Evolutionary conservation across 129 eudicot genomes (phyloP).

Genomic region (Chrysanthemum seticuspe): DNA sequence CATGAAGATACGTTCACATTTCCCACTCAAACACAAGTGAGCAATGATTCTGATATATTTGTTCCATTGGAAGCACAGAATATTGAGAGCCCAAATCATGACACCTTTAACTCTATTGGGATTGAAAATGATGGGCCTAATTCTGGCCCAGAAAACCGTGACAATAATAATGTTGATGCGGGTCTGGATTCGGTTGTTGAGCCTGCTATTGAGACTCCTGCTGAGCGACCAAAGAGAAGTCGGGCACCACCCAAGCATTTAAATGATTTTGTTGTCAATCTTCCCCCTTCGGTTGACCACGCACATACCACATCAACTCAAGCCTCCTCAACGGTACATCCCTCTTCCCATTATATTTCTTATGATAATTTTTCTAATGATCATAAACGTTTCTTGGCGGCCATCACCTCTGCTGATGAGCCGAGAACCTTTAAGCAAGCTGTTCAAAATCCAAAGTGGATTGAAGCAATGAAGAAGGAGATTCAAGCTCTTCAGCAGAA

Average conservation of each 20-base stretch:
- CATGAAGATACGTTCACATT: background rate
- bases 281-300: slow-evolving; percentile 14
- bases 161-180: too few species aligned
- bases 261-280: background rate
- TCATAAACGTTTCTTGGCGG: too few species aligned
- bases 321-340: too few species aligned
- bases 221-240: background rate
- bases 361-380: too few species aligned
- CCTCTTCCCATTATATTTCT: too few species aligned
- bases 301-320: background rate
- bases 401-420: too few species aligned
- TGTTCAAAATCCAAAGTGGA: too few species aligned
- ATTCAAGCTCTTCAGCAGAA: too few species aligned
- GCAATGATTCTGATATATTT: background rate
- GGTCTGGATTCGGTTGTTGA: too few species aligned
- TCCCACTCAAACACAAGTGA: background rate
- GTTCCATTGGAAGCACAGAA: background rate
- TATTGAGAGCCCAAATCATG: background rate
- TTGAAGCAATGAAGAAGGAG: too few species aligned
- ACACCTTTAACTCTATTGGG: background rate
- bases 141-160: background rate
- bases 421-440: too few species aligned
- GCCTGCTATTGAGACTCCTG: too few species aligned
- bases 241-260: background rate
- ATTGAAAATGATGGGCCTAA: background rate